Base-by-base conservation (phyloP, 768 basidiomycete genomes). In the Mycena rebaudengoi region DNA sequence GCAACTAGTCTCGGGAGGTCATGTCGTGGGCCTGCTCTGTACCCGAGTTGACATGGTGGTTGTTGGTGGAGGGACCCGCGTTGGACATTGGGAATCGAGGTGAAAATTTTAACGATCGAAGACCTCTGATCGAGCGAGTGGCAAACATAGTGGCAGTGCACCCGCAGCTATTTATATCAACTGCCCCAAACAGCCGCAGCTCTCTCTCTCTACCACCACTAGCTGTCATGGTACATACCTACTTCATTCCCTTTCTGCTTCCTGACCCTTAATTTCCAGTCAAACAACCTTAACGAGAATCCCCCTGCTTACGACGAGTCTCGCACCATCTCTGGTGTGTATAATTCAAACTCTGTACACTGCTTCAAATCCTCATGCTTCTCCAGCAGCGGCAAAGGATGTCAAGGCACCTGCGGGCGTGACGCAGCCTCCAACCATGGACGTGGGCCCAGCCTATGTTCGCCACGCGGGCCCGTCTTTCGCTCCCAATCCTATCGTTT, bases 1-100 rank as follows among this genome's bases (percentile, higher is more conserved):
- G 88, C 84, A 85, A 91, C 92, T 95, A 95, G 86, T 95, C 92
- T 83, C 84, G 86, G 25, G 92, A 95, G 50, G 92, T 95, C 92
- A 95, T 91, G 67, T 85, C 81, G 37, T 80, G 80, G 16, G 62
- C 51, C 25, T 33, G 21, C 29, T 66, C 64, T 29, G 55, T 33
- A 16, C 53, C 69, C 56, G 67, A 49, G 18, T 55, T 41, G 56
- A 61, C 71, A 46, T 68, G 66, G 54, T 73, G 55, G 60, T 66
- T 54, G 37, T 57, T 65, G 30, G 74, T 69, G 11, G 77, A 75
- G 32, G 74, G 71, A 45, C 75, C 73, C 26, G 62, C 72, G 64
- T 68, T 71, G 35, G 70, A 55, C 68, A 74, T 75, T 37, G 40
- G 12, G 32, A 45, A 50, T 48, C 61, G 62, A 48, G 11, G n/a